Percentiles rank a stretch among this genome's conserved stretches.
Evolutionary conservation across 2,329 filamentous ascomycete genomes (phyloP).

Genomic region (Phialocephala sp.): DNA sequence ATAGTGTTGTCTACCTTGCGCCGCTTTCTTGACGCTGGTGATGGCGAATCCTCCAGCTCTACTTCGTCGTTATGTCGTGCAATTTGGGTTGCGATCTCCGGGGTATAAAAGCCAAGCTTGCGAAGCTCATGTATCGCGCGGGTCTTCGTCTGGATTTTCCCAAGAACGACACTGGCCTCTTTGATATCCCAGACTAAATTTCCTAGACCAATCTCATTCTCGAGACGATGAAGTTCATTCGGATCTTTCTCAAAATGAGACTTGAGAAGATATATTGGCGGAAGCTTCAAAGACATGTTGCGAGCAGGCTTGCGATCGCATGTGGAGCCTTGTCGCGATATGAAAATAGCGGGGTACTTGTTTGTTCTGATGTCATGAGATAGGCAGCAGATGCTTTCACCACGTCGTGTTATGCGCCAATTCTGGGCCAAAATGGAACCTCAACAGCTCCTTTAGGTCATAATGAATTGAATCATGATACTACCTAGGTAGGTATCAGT

Average conservation of each 20-base stretch:
- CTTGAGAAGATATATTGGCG: slow-evolving; percentile 68
- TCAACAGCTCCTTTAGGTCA: neutral
- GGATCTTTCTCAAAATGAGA: slow-evolving; percentile 23
- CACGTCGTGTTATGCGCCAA: neutral
- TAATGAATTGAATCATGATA: no score
- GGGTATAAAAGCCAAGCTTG: slow-evolving; percentile 60
- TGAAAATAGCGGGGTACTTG: neutral
- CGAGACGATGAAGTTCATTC: slow-evolving; percentile 63
- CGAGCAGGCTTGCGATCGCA: neutral
- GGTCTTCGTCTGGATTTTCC: slow-evolving; percentile 68
- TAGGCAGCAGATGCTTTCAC: neutral
- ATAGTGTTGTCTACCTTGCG: slow-evolving; percentile 28
- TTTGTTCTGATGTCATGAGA: slow-evolving; percentile 2
- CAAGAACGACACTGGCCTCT: slow-evolving; percentile 77
- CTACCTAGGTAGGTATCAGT: no score
- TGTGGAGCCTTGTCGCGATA: neutral
- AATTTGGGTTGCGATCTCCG: slow-evolving; percentile 20
- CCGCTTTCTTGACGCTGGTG: slow-evolving; percentile 44
- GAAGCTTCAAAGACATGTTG: slow-evolving; percentile 35
- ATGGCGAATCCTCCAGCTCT: neutral
- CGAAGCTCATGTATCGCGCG: slow-evolving; percentile 81
- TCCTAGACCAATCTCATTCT: slow-evolving; percentile 58
- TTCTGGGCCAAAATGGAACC: neutral
- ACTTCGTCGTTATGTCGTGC: neutral
- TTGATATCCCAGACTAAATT: slow-evolving; percentile 71